Percentiles rank a stretch among this genome's conserved stretches.
Conservation (phyloP, 2,329 filamentous ascomycete genomes). For the Hypocreales sp. region DNA sequence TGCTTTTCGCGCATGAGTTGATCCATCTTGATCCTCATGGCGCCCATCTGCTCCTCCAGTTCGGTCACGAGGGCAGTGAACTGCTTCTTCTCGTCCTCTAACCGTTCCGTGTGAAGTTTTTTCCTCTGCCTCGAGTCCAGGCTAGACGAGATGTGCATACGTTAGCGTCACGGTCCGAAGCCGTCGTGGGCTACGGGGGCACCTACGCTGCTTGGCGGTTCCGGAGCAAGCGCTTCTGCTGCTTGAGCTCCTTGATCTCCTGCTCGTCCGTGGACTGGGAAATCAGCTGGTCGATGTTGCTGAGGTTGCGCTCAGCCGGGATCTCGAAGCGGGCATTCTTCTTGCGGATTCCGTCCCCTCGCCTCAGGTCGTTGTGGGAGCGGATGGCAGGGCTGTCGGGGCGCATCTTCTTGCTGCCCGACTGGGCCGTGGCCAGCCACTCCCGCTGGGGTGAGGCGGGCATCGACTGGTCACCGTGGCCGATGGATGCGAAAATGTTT, state of each 20-base stretch:
- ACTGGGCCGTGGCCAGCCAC: constrained; percentile 34
- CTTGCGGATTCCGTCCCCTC: constrained; percentile 86
- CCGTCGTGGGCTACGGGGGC: constrained; percentile 2
- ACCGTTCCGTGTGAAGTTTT: constrained; percentile 92
- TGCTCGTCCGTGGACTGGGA: constrained; percentile 76
- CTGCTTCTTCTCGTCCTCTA: constrained; percentile 94
- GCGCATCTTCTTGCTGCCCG: constrained; percentile 43
- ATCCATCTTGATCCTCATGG: constrained; percentile 53
- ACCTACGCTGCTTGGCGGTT: constrained; percentile 94
- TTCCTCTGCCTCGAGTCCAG: constrained; percentile 95
- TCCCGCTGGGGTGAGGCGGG: constrained; percentile 43
- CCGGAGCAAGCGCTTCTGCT: constrained; percentile 85
- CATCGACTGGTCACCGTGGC: constrained; percentile 30
- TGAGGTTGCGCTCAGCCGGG: constrained; percentile 79
- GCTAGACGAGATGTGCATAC: constrained; percentile 24
- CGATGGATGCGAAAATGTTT: constrained; percentile 37
- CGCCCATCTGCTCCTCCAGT: constrained; percentile 62
- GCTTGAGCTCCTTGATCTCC: constrained; percentile 95
- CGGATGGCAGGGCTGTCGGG: constrained; percentile 54
- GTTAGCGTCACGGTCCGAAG: constrained; percentile 3
- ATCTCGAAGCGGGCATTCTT: constrained; percentile 99
- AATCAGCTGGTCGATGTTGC: constrained; percentile 91
- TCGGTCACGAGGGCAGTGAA: constrained; percentile 61
- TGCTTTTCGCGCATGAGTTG: constrained; percentile 60
- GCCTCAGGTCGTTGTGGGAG: constrained; percentile 60